These are phyloP conservation scores for Kwoniella shivajii DNA, from an alignment of 1,284 basidiomycete species.

Conservation along the genomic window DNA sequence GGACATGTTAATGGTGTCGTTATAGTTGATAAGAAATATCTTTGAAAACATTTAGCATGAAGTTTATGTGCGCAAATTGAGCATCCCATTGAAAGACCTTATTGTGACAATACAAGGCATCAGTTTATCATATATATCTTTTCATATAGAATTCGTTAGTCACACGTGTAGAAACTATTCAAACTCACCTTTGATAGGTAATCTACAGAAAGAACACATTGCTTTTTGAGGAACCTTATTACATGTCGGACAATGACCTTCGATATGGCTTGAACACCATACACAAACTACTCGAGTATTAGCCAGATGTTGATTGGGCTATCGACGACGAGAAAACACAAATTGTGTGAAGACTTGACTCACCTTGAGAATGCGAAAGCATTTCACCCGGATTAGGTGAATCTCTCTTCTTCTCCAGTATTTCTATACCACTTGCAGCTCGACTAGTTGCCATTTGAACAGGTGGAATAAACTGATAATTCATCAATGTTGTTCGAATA, in stretches of 20 bases:
- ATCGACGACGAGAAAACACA: too few species aligned
- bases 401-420: not conserved
- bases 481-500: slow-evolving; percentile 70
- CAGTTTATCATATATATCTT: too few species aligned
- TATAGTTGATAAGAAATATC: slow-evolving; percentile 24
- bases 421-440: slow-evolving; percentile 19
- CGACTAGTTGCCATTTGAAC: not conserved
- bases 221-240: slow-evolving; percentile 57
- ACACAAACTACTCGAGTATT: slow-evolving; percentile 26
- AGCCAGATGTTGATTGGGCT: slow-evolving; percentile 3
- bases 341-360: not conserved
- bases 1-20: slow-evolving; percentile 32
- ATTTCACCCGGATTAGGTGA: slow-evolving; percentile 9
- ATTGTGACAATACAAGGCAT: not conserved
- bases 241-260: slow-evolving; percentile 60
- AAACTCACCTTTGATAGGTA: slow-evolving; percentile 71
- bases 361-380: slow-evolving; percentile 11
- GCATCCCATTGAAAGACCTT: slow-evolving; percentile 72
- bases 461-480: slow-evolving; percentile 55
- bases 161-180: not conserved
- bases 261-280: slow-evolving; percentile 15
- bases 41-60: slow-evolving; percentile 62
- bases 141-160: too few species aligned
- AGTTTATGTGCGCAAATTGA: slow-evolving; percentile 66
- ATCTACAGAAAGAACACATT: slow-evolving; percentile 70